phyloP scores from a whole-genome alignment of 2,329 filamentous ascomycete species.

The Penicillium capsulatum region DNA sequence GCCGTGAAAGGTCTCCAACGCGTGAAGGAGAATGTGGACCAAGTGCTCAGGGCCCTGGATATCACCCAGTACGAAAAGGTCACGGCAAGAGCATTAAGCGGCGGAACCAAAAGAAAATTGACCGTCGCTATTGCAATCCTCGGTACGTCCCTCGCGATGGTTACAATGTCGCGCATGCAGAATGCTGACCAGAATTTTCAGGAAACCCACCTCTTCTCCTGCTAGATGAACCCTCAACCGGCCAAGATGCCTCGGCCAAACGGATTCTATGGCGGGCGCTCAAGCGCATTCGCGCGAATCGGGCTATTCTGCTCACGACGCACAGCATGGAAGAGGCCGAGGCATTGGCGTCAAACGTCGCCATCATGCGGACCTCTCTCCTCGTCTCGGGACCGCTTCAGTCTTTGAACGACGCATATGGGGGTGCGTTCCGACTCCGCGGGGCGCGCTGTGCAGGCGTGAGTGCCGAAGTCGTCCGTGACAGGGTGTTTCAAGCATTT shows the following conservation, averaged over 20 bases:
- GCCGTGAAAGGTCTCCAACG: slow-evolving; percentile 73
- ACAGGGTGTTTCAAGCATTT: background rate
- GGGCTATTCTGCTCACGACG: slow-evolving; percentile 83
- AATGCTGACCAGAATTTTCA: background rate
- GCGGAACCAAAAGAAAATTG: slow-evolving; percentile 91
- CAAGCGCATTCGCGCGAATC: slow-evolving; percentile 65
- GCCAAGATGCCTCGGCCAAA: slow-evolving; percentile 87
- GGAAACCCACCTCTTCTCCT: slow-evolving; percentile 79
- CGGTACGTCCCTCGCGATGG: slow-evolving; percentile 36
- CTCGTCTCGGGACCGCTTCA: slow-evolving; percentile 3
- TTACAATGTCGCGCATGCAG: background rate
- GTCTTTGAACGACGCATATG: slow-evolving; percentile 2
- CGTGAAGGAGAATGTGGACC: slow-evolving; percentile 70
- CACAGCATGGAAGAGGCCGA: slow-evolving; percentile 96
- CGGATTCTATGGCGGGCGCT: slow-evolving; percentile 90
- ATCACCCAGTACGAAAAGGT: slow-evolving; percentile 65
- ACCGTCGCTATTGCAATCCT: slow-evolving; percentile 85
- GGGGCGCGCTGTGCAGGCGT: background rate
- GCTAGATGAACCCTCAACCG: slow-evolving; percentile 82
- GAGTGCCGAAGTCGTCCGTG: slow-evolving; percentile 1
- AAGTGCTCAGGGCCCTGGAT: slow-evolving; percentile 76
- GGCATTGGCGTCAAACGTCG: slow-evolving; percentile 75
- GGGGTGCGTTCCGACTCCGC: slow-evolving; percentile 2
- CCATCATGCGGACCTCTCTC: slow-evolving; percentile 62
- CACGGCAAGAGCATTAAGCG: slow-evolving; percentile 75